Percentiles rank a stretch among this genome's conserved stretches.
phyloP scores from a whole-genome alignment of 2,329 filamentous ascomycete genomes.

The Chaetomiaceae sp. region DNA sequence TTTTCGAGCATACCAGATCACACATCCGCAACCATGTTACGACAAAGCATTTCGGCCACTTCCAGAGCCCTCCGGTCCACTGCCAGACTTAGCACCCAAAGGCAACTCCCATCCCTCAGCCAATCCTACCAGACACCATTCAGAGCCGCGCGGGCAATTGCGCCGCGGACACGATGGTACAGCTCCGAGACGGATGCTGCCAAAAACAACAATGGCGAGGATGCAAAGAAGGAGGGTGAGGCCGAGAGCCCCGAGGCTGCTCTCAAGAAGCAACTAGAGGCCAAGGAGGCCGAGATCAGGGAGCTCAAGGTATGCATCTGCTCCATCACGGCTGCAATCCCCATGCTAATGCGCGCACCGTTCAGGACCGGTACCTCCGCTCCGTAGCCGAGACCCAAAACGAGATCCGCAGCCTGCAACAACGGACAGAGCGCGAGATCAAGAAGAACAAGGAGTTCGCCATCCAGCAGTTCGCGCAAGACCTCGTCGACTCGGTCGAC shows the following conservation, averaged over 20 bases:
- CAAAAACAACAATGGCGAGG: slow-evolving; percentile 22
- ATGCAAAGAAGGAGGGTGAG: slow-evolving; percentile 27
- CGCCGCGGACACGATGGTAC: slow-evolving; percentile 44
- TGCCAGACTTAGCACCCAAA: slow-evolving; percentile 34
- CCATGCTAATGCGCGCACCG: slow-evolving; percentile 10
- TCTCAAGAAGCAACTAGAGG: slow-evolving; percentile 49
- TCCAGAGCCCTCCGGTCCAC: slow-evolving; percentile 43
- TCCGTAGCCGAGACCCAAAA: slow-evolving; percentile 62
- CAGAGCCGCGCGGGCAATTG: slow-evolving; percentile 29
- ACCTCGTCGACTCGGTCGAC: slow-evolving; percentile 91
- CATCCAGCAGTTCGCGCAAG: slow-evolving; percentile 91
- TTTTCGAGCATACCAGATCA: background rate
- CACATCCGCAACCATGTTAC: slow-evolving; percentile 38
- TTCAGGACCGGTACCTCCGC: slow-evolving; percentile 88
- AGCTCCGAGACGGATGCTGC: slow-evolving; percentile 42
- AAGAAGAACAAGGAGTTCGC: slow-evolving; percentile 86
- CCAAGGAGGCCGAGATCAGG: slow-evolving; percentile 51
- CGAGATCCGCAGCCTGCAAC: slow-evolving; percentile 93
- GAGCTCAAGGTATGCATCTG: slow-evolving; percentile 75
- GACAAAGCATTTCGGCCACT: slow-evolving; percentile 41
- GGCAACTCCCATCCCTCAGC: slow-evolving; percentile 33
- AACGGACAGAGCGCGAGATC: slow-evolving; percentile 86
- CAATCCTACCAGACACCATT: slow-evolving; percentile 38
- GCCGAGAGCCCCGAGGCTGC: slow-evolving; percentile 37
- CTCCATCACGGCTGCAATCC: background rate